Evolutionary conservation across 345 rosid genomes (phyloP), one percentile per base, ranked within the genome.

Genomic region (Theobroma cacao): DNA sequence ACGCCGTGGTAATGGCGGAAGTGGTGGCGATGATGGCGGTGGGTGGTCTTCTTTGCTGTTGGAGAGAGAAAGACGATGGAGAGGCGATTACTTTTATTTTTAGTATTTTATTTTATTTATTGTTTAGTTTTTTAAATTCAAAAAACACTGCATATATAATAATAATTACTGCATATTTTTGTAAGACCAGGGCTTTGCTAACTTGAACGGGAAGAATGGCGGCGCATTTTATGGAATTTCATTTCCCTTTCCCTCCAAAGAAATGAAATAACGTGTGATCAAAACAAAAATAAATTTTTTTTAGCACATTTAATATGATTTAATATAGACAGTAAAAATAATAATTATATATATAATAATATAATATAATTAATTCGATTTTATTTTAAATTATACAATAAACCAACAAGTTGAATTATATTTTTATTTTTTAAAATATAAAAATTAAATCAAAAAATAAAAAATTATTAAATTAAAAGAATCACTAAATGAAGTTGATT

Each of bases 1-100:
- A 68, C 55, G 73, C 14, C 73, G 73, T 68, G 38, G 45, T 3
- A 26, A 68, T 26, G 55, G 55, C 56, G 72, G 56, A 45, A n/a
- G 73, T 14, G 73, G 55, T 45, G 56, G 56, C 56, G 36, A 26
- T 67, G 72, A 34, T 45, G 22, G 55, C 55, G n/a, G 24, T 68
- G 55, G 55, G 55, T 68, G 72, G 40, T n/a, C 66, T 61, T 61
- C 40, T 61, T 33, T 33, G 66, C 11, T 34, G 66, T 31, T 62
- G 41, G 66, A 58, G 63, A 14, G 66, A 31, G 45, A 41, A 17
- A 34, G 41, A 62, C 22, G 60, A 71, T 70, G 75, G 60, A 28
- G 60, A 48, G 40, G 75, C 12, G 31, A 30, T 45, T 12, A 12
- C 50, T 15, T 45, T 45, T 45, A 43, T 45, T 45, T 45, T 45